Evolutionary conservation across 768 basidiomycete genomes (phyloP).

Genomic region (Leucosporidium scottii): DNA sequence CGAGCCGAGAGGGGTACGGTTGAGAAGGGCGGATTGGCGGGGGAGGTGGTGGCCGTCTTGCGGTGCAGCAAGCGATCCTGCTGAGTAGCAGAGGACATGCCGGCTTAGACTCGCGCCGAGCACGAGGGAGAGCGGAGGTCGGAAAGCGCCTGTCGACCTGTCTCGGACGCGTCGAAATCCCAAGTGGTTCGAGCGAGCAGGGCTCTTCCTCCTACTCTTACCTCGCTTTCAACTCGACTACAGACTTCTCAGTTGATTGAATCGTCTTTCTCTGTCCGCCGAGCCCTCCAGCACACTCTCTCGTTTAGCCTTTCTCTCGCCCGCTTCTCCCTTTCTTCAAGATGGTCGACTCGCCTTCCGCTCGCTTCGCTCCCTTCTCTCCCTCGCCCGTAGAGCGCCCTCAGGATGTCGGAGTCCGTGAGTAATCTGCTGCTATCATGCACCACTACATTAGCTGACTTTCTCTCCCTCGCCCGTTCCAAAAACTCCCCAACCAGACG

Average conservation of each 20-base stretch:
- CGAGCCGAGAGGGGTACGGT: too few species aligned
- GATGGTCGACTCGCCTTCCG: slow-evolving; percentile 4
- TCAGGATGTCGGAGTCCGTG: slow-evolving; percentile 84
- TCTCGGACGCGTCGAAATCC: too few species aligned
- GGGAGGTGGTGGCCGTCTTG: not conserved
- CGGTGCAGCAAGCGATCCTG: not conserved
- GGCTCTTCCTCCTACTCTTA: too few species aligned
- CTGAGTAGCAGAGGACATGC: not conserved
- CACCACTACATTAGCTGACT: not conserved
- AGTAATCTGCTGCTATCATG: slow-evolving; percentile 10
- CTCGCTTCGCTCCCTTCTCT: slow-evolving; percentile 16
- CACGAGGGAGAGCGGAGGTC: not conserved
- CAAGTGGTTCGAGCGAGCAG: too few species aligned
- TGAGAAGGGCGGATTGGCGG: not conserved
- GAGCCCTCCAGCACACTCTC: too few species aligned
- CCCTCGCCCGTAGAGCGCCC: slow-evolving; percentile 50
- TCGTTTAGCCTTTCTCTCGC: not conserved
- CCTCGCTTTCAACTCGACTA: too few species aligned
- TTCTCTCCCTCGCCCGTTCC: not conserved
- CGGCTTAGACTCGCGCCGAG: not conserved
- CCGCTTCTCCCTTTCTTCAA: not conserved
- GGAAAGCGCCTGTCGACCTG: not conserved
- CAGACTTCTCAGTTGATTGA: too few species aligned
- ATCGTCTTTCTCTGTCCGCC: too few species aligned
- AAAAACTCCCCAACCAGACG: slow-evolving; percentile 40